Evolutionary conservation across 73 alveolate genomes (phyloP).

Genomic region (Paramecium sonneborni): DNA sequence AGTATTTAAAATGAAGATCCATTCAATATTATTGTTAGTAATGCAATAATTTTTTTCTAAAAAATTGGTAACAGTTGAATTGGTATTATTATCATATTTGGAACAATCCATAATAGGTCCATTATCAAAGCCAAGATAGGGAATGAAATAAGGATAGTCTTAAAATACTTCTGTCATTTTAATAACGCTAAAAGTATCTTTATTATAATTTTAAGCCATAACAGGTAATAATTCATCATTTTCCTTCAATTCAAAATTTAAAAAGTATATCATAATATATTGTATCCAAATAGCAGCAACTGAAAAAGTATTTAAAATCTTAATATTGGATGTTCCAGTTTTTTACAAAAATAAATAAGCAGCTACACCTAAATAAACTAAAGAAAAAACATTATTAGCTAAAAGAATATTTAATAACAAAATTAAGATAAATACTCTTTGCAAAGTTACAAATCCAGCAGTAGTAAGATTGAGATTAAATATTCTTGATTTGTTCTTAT

Average conservation of each 20-base stretch:
- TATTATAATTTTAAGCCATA: neutral
- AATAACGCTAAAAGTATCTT: neutral
- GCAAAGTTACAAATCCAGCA: conserved; percentile 7
- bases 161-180: neutral
- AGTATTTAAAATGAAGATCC: conserved; percentile 45
- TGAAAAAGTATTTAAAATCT: conserved; percentile 11
- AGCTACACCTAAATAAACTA: conserved; percentile 22
- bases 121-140: conserved; percentile 44
- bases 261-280: neutral
- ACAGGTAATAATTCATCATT: neutral
- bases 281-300: conserved; percentile 51
- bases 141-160: neutral
- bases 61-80: neutral
- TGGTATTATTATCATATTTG: neutral
- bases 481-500: neutral
- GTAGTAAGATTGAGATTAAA: neutral
- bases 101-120: conserved; percentile 47
- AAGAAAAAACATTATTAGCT: conserved; percentile 46
- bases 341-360: neutral
- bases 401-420: neutral
- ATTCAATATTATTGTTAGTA: neutral
- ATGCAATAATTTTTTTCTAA: neutral
- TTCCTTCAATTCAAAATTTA: neutral
- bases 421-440: conserved; percentile 7
- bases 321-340: neutral